Conservation (phyloP, 305 asterid species). For the Fraxinus albicans region DNA sequence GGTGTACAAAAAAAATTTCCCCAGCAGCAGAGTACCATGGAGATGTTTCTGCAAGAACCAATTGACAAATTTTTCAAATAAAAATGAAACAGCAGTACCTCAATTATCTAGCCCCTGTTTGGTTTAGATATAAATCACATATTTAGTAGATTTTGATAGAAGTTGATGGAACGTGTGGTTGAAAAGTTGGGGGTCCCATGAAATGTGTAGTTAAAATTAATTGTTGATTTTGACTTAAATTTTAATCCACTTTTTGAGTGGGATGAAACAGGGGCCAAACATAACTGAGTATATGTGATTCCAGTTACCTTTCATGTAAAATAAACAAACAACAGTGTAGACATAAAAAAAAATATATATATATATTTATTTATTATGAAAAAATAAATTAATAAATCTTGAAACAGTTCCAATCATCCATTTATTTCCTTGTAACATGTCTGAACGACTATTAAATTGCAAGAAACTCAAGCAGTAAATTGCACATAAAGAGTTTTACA, state of each 20-base stretch:
- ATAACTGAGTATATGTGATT: background rate
- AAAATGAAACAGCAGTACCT: background rate
- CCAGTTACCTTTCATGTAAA: background rate
- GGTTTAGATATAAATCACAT: background rate
- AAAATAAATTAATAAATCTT: too few relatives aligned
- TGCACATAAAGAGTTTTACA: constrained; percentile 11
- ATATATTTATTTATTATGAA: too few relatives aligned
- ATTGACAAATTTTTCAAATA: background rate
- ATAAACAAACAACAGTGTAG: constrained; percentile 9
- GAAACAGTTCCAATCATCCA: background rate
- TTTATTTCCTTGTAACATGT: constrained; percentile 1
- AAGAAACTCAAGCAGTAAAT: constrained; percentile 15
- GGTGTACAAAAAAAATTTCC: background rate
- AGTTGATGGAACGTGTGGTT: background rate
- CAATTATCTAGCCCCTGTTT: background rate
- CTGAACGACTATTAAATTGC: constrained; percentile 2
- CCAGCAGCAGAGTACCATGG: background rate
- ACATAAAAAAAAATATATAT: too few relatives aligned
- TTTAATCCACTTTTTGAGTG: too few relatives aligned
- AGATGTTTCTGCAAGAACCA: background rate
- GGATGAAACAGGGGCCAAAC: too few relatives aligned
- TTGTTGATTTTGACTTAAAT: too few relatives aligned
- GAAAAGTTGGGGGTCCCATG: background rate
- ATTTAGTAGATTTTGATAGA: background rate
- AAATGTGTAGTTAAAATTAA: background rate